phyloP scores from a whole-genome alignment of 306 rosid species.

The Cyamopsis tetragonoloba region DNA sequence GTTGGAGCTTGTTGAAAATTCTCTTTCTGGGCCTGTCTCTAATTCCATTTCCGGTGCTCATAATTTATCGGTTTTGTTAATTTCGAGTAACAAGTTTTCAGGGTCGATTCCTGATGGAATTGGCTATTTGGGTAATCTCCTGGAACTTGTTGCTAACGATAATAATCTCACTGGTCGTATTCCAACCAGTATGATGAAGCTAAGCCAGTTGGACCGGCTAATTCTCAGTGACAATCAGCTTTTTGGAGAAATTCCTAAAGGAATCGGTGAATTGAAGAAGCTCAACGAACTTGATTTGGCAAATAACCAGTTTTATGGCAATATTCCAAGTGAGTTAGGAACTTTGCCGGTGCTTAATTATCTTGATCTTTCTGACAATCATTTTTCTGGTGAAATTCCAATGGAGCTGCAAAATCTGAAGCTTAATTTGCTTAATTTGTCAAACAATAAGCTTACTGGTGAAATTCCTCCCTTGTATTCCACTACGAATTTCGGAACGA shows the following conservation, averaged over 20 bases:
- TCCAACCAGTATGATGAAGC: constrained; percentile 43
- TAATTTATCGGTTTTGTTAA: constrained; percentile 49
- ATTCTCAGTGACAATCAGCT: constrained; percentile 56
- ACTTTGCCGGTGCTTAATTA: constrained; percentile 60
- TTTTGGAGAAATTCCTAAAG: constrained; percentile 51
- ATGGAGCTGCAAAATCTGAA: constrained; percentile 60
- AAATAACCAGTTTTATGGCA: constrained; percentile 49
- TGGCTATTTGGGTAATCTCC: constrained; percentile 44
- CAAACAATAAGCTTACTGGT: constrained; percentile 56
- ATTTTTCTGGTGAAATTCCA: constrained; percentile 55
- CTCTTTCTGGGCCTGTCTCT: constrained; percentile 60
- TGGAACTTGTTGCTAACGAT: constrained; percentile 37
- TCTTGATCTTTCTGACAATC: constrained; percentile 72
- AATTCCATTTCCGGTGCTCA: constrained; percentile 41
- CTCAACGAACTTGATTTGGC: constrained; percentile 70
- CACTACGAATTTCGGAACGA: constrained; percentile 38
- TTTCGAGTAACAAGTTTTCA: constrained; percentile 52
- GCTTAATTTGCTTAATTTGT: constrained; percentile 58
- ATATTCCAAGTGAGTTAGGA: constrained; percentile 56
- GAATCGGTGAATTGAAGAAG: constrained; percentile 40
- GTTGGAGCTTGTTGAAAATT: constrained; percentile 57
- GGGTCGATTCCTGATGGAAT: constrained; percentile 59
- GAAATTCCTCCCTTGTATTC: constrained; percentile 60
- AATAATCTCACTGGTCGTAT: constrained; percentile 51
- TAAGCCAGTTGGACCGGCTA: constrained; percentile 51